Percentiles rank a stretch among this genome's conserved stretches.
Evolutionary conservation across 768 basidiomycete genomes (phyloP).

Genomic region (Tulasnella sp.): DNA sequence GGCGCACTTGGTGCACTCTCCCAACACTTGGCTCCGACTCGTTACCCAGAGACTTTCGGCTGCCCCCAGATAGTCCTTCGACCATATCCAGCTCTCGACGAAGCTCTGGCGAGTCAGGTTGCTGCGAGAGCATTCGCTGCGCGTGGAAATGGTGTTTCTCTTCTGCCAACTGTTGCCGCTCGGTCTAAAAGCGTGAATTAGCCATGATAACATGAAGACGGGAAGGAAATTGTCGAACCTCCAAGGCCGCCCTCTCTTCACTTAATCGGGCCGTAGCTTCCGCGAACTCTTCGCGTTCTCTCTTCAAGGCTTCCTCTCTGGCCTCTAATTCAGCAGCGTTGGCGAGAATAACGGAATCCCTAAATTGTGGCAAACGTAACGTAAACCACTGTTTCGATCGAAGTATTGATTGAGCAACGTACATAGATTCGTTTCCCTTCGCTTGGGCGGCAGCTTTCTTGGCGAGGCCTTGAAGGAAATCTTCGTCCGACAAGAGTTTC

Average conservation of each 20-base stretch:
- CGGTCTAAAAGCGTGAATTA: conserved; percentile 46
- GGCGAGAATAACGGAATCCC: neutral
- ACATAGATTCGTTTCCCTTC: neutral
- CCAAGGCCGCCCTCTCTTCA: conserved; percentile 60
- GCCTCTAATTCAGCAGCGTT: neutral
- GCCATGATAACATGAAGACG: neutral
- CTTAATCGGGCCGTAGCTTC: conserved; percentile 61
- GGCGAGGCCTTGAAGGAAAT: neutral
- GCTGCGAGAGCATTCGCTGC: conserved; percentile 26
- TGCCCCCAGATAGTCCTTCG: neutral
- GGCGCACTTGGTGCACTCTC: neutral
- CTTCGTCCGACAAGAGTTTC: conserved; percentile 13
- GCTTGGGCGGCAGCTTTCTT: neutral
- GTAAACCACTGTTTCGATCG: neutral
- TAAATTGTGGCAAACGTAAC: neutral
- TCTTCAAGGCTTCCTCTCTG: conserved; percentile 48
- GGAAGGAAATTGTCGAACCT: conserved; percentile 46
- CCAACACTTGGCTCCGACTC: neutral
- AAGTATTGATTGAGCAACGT: neutral
- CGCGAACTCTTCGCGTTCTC: conserved; percentile 61
- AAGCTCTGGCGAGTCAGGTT: conserved; percentile 31
- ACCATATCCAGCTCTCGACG: conserved; percentile 23
- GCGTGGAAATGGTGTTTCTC: conserved; percentile 50
- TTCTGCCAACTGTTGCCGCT: conserved; percentile 57
- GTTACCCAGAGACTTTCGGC: neutral